Evolutionary conservation across 2,329 filamentous ascomycete genomes (phyloP), one percentile per base, ranked within the genome.

Genomic region (Talaromyces albobiverticillius): DNA sequence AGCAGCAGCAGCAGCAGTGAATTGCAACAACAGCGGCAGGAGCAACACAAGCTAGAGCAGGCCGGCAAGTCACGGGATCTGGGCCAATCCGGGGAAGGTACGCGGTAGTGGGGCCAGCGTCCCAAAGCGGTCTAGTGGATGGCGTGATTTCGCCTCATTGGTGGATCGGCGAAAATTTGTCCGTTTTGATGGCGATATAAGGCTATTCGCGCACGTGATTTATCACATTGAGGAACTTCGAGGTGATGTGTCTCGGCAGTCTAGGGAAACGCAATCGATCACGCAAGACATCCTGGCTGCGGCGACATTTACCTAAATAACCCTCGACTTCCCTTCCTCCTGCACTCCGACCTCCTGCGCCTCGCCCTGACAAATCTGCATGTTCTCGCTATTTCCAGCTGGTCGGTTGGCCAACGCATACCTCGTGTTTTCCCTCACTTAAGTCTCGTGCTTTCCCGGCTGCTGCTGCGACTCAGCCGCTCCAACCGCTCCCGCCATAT

Each of bases 71-170:
- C 23, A 48, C 29, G 36, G 45, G 38, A 43, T 42, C 11, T 31
- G 31, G 46, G 31, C 52, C 52, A 54, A 50, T 54, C 52, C 52
- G 52, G 46, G 52, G 52, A 42, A 52, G 18, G 40, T 23, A 31
- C 51, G 41, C 38, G 23, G 23, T 4, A 20, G 42, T 20, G 51
- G 43, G 14, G 16, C 8, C 23, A 9, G 10, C 31, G 25, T 16
- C 6, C 46, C 10, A 18, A 48, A 25, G 22, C 13, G 38, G 46
- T 20, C 18, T 13, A 38, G 46, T 16, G 36, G 26, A 48, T 48
- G 16, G 46, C 46, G 46, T 48, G 46, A 48, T 48, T 16, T 10
- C 18, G 26, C 9, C 18, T 16, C 11, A 29, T 29, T 29, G 26
- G 26, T 10, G 5, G 10, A 10, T 10, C 5, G 26, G 26, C 26